Percentiles rank a stretch among this genome's conserved stretches.
Conservation (phyloP, 208 protist genomes). For the Acanthamoeba castellanii region DNA sequence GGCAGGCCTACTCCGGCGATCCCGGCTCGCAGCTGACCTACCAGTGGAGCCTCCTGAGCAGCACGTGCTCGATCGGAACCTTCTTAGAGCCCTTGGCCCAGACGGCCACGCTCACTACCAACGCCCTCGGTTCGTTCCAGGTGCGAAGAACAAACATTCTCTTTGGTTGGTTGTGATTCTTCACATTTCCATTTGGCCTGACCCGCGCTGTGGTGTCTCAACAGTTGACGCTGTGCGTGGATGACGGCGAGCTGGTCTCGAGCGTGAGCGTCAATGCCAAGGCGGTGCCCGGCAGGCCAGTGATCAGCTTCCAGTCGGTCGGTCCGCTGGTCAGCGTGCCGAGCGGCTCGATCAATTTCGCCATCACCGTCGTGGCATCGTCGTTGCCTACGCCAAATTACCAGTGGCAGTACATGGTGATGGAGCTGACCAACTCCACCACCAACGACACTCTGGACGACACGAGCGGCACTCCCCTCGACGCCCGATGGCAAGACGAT, state of each 20-base stretch:
- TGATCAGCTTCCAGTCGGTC: neutral
- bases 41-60: neutral
- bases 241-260: neutral
- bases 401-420: slow-evolving; percentile 20
- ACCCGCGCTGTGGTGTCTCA: no score
- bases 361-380: neutral
- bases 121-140: neutral
- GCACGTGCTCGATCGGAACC: neutral
- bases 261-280: neutral
- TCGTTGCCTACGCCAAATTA: neutral
- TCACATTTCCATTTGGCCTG: neutral
- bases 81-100: neutral
- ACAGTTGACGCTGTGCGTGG: neutral
- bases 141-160: neutral
- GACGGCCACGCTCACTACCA: neutral
- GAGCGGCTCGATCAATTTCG: neutral
- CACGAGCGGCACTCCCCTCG: neutral
- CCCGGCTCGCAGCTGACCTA: neutral
- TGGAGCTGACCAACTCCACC: neutral
- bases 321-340: no score
- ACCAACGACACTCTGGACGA: neutral
- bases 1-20: neutral
- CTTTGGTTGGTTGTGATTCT: neutral
- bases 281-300: neutral
- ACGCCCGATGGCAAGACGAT: no score